phyloP scores from a whole-genome alignment of 2,329 filamentous ascomycete species.

The Colletotrichum tabaci region DNA sequence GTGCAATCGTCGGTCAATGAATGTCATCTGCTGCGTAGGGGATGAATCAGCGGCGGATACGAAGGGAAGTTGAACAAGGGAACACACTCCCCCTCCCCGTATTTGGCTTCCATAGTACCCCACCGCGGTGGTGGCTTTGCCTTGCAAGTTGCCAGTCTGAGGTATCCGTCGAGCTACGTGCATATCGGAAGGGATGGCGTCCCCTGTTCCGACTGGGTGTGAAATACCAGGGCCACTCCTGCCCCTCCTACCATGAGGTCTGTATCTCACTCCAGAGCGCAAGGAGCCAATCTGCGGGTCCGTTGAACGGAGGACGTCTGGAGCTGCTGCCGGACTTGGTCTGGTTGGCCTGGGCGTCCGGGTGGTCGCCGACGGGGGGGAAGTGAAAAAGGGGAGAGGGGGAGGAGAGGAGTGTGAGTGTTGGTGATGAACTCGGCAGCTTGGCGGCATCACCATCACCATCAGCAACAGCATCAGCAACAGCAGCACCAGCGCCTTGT shows the following conservation, averaged over 20 bases:
- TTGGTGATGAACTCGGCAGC: conserved; percentile 31
- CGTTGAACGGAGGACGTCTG: conserved; percentile 19
- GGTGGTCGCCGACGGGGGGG: conserved; percentile 25
- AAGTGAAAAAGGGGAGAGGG: conserved; percentile 3
- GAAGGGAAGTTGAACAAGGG: conserved; percentile 28
- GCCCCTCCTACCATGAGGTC: conserved; percentile 16
- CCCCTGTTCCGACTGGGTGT: conserved; percentile 32
- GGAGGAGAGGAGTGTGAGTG: conserved; percentile 7
- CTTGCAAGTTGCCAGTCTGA: conserved; percentile 32
- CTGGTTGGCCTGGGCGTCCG: conserved; percentile 25
- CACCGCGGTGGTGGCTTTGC: conserved; percentile 37
- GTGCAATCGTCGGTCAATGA: conserved; percentile 17
- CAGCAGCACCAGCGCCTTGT: conserved; percentile 9
- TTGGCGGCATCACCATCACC: conserved; percentile 31
- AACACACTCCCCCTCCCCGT: conserved; percentile 24
- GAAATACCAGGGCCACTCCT: conserved; percentile 33
- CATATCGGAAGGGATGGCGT: conserved; percentile 40
- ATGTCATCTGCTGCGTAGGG: conserved; percentile 27
- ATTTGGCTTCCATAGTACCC: conserved; percentile 35
- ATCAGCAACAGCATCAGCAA: conserved; percentile 8
- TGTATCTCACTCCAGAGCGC: conserved; percentile 15
- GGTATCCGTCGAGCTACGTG: conserved; percentile 34
- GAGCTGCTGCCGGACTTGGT: conserved; percentile 31
- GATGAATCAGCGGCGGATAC: conserved; percentile 37
- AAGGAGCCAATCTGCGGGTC: conserved; percentile 24